Percentiles rank a stretch among this genome's conserved stretches.
These are phyloP conservation scores for Ophiostoma himal-ulmi DNA, from an alignment of 2,329 filamentous ascomycete species.

Conservation along the genomic window DNA sequence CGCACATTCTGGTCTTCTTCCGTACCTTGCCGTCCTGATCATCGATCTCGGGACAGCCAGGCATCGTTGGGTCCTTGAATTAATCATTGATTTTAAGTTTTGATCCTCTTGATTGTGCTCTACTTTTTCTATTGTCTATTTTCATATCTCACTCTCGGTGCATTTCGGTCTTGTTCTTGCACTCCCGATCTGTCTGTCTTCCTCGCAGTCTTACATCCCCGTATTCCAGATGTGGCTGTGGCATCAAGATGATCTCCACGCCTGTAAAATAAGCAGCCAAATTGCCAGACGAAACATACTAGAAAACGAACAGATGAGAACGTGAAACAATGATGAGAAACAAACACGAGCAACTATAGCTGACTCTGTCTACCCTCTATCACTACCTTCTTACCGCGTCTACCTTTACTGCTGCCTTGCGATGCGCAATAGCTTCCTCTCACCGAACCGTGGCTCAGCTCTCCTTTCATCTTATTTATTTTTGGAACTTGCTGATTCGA, in stretches of 20 bases:
- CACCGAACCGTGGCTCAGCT: background rate
- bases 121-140: background rate
- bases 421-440: background rate
- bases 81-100: background rate
- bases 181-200: background rate
- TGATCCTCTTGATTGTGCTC: background rate
- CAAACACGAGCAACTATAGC: background rate
- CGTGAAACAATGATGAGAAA: background rate
- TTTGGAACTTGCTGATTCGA: background rate
- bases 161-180: background rate
- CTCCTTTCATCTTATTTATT: slow-evolving; percentile 10
- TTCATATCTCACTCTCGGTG: slow-evolving; percentile 4
- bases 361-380: background rate
- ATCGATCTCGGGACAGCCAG: background rate
- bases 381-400: background rate
- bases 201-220: background rate
- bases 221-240: slow-evolving; percentile 4
- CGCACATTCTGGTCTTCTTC: background rate
- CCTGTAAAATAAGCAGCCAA: background rate
- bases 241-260: background rate
- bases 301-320: background rate
- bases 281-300: background rate
- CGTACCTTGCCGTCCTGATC: background rate
- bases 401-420: background rate
- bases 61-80: background rate